Conservation (phyloP, 192 early-diverging fungal species). For the Backusella australiensis region DNA sequence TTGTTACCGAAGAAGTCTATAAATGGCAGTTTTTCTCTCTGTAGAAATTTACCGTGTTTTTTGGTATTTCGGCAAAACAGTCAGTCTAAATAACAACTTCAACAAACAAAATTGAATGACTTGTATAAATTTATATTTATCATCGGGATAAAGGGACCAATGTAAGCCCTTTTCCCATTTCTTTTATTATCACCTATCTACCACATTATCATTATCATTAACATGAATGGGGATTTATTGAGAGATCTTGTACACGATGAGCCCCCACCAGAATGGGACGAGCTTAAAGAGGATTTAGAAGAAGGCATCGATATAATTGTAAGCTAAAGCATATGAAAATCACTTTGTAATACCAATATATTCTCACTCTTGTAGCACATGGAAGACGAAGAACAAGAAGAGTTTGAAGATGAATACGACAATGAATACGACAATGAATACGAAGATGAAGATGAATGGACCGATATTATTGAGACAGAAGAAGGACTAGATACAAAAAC, state of each 20-base stretch:
- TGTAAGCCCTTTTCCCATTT: not conserved
- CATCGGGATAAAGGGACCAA: not conserved
- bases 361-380: not conserved
- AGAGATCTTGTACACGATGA: not conserved
- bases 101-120: not conserved
- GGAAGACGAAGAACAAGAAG: not conserved
- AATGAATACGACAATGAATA: not conserved
- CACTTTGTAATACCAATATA: not conserved
- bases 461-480: not conserved
- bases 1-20: not conserved
- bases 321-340: not conserved
- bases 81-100: not conserved
- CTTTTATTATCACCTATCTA: not conserved
- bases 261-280: not conserved
- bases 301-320: not conserved
- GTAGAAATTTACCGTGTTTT: slow-evolving; percentile 1
- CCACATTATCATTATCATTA: not conserved
- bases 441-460: slow-evolving; percentile 8
- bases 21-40: not conserved
- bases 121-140: not conserved
- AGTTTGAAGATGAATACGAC: not conserved
- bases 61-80: not conserved
- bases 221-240: not conserved
- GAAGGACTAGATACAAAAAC: not conserved
- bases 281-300: not conserved